These are phyloP conservation scores for Zymoseptoria pseudotritici DNA, from an alignment of 2,329 filamentous ascomycete species.

Conservation along the genomic window DNA sequence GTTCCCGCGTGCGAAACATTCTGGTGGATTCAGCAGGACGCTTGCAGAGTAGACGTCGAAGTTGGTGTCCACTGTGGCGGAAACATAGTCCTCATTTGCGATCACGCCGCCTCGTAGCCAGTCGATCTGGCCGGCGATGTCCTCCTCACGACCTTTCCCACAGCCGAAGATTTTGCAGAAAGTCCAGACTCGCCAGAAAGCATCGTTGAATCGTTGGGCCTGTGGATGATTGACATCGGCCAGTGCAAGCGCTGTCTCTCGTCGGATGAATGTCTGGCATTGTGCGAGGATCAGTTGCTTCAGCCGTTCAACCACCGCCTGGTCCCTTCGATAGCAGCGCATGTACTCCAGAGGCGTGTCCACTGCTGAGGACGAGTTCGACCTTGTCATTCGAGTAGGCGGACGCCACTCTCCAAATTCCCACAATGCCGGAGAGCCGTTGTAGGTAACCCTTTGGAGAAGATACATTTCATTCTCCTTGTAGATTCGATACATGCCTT, in stretches of 20 bases:
- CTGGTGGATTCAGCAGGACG: constrained; percentile 49
- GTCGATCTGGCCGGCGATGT: constrained; percentile 53
- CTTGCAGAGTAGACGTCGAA: constrained; percentile 43
- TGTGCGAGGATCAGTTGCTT: constrained; percentile 51
- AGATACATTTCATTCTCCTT: constrained; percentile 50
- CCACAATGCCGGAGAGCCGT: constrained; percentile 52
- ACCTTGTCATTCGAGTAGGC: constrained; percentile 36
- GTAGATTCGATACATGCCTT: constrained; percentile 51
- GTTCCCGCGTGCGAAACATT: constrained; percentile 54
- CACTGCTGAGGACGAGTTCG: constrained; percentile 34
- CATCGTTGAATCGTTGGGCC: constrained; percentile 50
- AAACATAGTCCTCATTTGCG: constrained; percentile 41
- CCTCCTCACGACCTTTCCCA: constrained; percentile 50
- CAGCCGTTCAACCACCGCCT: constrained; percentile 46
- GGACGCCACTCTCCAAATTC: constrained; percentile 53
- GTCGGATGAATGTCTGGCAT: constrained; percentile 50
- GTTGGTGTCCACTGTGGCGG: constrained; percentile 41
- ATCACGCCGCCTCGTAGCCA: constrained; percentile 54
- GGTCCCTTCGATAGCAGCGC: constrained; percentile 44
- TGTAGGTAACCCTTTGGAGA: constrained; percentile 44
- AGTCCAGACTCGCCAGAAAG: constrained; percentile 59
- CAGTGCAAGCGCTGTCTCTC: constrained; percentile 49
- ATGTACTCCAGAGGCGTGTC: constrained; percentile 49
- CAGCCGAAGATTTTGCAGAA: constrained; percentile 58
- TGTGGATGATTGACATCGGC: constrained; percentile 38